A percentile compares a stretch with the other conserved stretches of the same genome.
These are phyloP conservation scores for Puccinia polysora DNA, from an alignment of 1,284 basidiomycete species.

Conservation along the genomic window DNA sequence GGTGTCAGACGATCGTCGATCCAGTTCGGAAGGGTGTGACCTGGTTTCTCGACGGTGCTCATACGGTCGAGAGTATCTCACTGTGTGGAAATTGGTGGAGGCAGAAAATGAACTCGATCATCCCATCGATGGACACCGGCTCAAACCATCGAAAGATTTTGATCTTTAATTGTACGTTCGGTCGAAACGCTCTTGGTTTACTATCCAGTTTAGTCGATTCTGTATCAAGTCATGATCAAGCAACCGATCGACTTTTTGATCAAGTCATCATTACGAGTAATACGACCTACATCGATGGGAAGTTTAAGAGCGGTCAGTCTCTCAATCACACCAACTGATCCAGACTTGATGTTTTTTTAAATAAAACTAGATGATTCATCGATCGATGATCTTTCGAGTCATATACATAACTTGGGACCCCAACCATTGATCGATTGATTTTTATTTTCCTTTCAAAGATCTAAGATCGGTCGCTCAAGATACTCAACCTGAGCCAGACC, in stretches of 20 bases:
- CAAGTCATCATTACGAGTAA: conserved; percentile 92
- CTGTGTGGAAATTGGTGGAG: conserved; percentile 79
- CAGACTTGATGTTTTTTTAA: neutral
- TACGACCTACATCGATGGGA: conserved; percentile 82
- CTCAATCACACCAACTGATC: neutral
- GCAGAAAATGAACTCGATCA: conserved; percentile 1
- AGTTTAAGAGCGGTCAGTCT: conserved; percentile 55
- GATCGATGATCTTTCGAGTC: no score
- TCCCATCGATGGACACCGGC: neutral
- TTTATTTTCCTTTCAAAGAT: conserved; percentile 10
- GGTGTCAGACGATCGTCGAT: conserved; percentile 80
- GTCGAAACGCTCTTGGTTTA: conserved; percentile 72
- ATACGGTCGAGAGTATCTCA: conserved; percentile 72
- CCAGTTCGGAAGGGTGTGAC: conserved; percentile 56
- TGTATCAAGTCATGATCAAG: conserved; percentile 49
- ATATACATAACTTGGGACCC: neutral
- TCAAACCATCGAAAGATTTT: conserved; percentile 53
- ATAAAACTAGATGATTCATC: no score
- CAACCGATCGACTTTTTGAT: conserved; percentile 61
- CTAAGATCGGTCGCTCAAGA: conserved; percentile 57
- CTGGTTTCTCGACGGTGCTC: conserved; percentile 52
- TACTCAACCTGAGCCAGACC: conserved; percentile 62
- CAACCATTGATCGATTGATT: neutral
- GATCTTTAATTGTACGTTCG: conserved; percentile 93
- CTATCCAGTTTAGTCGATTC: conserved; percentile 62